Evolutionary conservation across 2,329 filamentous ascomycete species (phyloP), one percentile per base, ranked within the genome.

Genomic region (Lachnellula subtilissima): DNA sequence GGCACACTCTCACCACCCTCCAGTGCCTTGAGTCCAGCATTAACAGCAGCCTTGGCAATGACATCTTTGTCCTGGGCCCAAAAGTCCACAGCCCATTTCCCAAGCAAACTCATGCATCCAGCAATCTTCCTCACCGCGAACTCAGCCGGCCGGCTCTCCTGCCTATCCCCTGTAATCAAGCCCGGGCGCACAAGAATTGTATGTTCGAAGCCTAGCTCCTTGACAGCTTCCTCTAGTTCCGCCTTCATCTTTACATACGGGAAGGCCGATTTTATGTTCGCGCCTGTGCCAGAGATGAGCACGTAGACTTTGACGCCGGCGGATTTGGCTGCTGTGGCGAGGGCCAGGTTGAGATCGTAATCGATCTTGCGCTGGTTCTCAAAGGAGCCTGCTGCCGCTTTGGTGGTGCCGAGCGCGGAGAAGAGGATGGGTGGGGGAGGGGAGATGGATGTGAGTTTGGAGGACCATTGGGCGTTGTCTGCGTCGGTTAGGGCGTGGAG

Each of bases 361-460:
- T 97, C 93, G 61, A 97, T 89, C 69, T 89, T 88, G 75, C 90
- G 88, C 74, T 97, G 93, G 59, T 86, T 84, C 28, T 84, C 86
- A 62, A 96, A 75, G 55, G 87, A 79, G 59, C 92, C 92, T 0
- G 91, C 91, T 12, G 79, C 78, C 0, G 77, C 87, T 49, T 85
- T 83, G 0, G 92, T 97, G 2, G 91, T 96, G 56, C 87, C 93
- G 1, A 97, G 80, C 1, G 83, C 83, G 2, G 88, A 91, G 74
- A 93, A 84, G 74, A 94, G 86, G 61, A 88, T 76, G 1, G 76
- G 70, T 0, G 88, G 85, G 0, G 76, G 60, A 0, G 85, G 81
- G 0, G 74, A 68, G 47, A 88, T 73, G 36, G 75, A 72, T 6
- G 77, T 68, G 49, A 94, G 79, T 63, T 80, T 74, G 9, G 76